phyloP scores from a whole-genome alignment of 345 rosid species.

The Hevea brasiliensis region DNA sequence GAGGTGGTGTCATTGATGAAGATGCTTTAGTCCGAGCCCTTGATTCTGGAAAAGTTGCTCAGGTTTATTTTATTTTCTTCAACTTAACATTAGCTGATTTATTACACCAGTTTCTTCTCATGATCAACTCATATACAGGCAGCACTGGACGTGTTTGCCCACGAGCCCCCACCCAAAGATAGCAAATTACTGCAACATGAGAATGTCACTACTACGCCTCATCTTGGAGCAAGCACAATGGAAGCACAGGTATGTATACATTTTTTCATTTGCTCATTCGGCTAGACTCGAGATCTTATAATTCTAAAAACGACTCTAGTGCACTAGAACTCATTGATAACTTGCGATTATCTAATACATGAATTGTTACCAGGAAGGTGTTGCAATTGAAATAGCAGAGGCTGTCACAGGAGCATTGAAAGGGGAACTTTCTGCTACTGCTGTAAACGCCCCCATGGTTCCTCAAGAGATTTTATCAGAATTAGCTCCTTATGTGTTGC shows the following conservation, averaged over 20 bases:
- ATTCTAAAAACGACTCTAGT: no score
- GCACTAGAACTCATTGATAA: no score
- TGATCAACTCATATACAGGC: slow-evolving; percentile 38
- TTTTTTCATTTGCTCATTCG: no score
- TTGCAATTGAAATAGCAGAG: slow-evolving; percentile 86
- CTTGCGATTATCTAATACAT: not conserved
- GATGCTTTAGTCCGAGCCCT: slow-evolving; percentile 76
- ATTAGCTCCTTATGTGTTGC: slow-evolving; percentile 58
- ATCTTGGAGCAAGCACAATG: slow-evolving; percentile 90
- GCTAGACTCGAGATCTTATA: no score
- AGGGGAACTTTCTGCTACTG: slow-evolving; percentile 80
- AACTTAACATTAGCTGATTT: no score
- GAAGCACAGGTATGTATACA: slow-evolving; percentile 66
- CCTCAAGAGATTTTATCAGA: slow-evolving; percentile 62
- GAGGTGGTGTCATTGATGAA: slow-evolving; percentile 91
- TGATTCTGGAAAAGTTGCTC: slow-evolving; percentile 65
- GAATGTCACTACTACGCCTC: slow-evolving; percentile 78
- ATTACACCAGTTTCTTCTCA: no score
- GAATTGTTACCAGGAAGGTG: slow-evolving; percentile 58
- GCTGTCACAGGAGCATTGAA: slow-evolving; percentile 77
- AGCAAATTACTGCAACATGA: slow-evolving; percentile 65
- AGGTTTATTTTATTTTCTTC: slow-evolving; percentile 32
- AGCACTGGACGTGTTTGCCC: slow-evolving; percentile 76
- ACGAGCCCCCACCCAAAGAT: slow-evolving; percentile 66
- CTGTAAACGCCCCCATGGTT: slow-evolving; percentile 88